phyloP scores from a whole-genome alignment of 495 filamentous ascomycete species.

The Recurvomyces mirabilis region DNA sequence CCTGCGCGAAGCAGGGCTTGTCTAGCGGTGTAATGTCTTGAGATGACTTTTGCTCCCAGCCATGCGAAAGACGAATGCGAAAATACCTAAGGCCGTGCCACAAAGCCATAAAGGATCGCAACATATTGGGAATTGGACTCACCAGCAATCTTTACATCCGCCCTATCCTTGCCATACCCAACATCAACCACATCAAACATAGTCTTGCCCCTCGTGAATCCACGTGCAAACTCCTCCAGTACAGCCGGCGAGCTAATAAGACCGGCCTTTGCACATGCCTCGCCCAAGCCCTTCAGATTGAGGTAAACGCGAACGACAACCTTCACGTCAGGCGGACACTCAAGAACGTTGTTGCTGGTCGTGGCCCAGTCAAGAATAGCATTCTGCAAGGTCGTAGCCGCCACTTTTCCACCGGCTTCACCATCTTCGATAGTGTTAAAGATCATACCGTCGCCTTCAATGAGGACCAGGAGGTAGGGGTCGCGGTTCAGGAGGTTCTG shows the following conservation, averaged over 20 bases:
- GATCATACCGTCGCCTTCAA: constrained; percentile 53
- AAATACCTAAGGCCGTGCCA: too few relatives aligned
- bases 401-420: constrained; percentile 43
- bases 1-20: too few relatives aligned
- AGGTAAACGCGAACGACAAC: constrained; percentile 54
- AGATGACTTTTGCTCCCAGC: too few relatives aligned
- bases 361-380: constrained; percentile 28
- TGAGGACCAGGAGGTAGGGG: constrained; percentile 47
- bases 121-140: too few relatives aligned
- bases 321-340: constrained; percentile 33
- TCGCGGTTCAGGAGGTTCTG: constrained; percentile 33
- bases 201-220: constrained; percentile 49
- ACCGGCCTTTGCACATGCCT: constrained; percentile 37
- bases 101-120: too few relatives aligned
- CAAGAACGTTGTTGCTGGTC: constrained; percentile 3
- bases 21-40: too few relatives aligned
- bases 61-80: too few relatives aligned
- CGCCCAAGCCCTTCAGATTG: constrained; percentile 45
- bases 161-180: constrained; percentile 47
- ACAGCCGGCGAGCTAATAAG: constrained; percentile 29
- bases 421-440: constrained; percentile 42
- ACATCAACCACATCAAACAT: constrained; percentile 53
- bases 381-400: constrained; percentile 43
- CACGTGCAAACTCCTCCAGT: constrained; percentile 39
- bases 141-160: constrained; percentile 42